A percentile compares a stretch with the other conserved stretches of the same genome.
Evolutionary conservation across 768 basidiomycete species (phyloP).

Genomic region (Mycena leptocephala): DNA sequence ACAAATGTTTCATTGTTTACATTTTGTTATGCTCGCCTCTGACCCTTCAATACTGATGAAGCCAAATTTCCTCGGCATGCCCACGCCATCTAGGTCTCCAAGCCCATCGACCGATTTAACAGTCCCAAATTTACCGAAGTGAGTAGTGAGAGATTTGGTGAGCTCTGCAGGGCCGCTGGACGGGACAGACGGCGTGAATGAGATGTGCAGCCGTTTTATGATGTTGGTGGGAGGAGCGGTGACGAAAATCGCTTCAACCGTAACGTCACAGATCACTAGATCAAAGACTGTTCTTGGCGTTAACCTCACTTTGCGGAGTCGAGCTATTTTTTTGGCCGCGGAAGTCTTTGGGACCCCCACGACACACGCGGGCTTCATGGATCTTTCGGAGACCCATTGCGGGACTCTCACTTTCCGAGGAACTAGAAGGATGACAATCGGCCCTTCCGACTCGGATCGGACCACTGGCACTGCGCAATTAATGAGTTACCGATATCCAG

Average conservation of each 20-base stretch:
- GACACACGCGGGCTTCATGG: too few species aligned
- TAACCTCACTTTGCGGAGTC: too few species aligned
- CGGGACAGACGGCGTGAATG: slow-evolving; percentile 67
- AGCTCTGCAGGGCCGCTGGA: slow-evolving; percentile 40
- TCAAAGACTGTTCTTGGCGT: too few species aligned
- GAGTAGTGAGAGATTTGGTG: slow-evolving; percentile 64
- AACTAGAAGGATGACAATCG: too few species aligned
- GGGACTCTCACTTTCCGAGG: too few species aligned
- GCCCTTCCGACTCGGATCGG: too few species aligned
- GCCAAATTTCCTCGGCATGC: slow-evolving; percentile 79
- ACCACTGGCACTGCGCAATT: too few species aligned
- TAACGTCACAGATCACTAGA: too few species aligned
- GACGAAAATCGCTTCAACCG: not conserved
- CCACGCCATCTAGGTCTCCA: slow-evolving; percentile 74
- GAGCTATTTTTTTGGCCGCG: too few species aligned
- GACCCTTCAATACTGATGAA: slow-evolving; percentile 83
- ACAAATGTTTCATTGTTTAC: slow-evolving; percentile 57
- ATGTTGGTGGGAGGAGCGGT: slow-evolving; percentile 24
- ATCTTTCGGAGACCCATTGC: too few species aligned
- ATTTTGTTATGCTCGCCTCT: slow-evolving; percentile 72
- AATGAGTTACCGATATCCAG: too few species aligned
- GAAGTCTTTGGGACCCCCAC: too few species aligned
- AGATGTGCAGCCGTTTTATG: slow-evolving; percentile 68
- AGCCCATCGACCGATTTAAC: slow-evolving; percentile 82
- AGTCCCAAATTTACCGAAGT: slow-evolving; percentile 75